Evolutionary conservation across 108 stramenopile genomes (phyloP), one percentile per base, ranked within the genome.

Genomic region (Fistulifera solaris): DNA sequence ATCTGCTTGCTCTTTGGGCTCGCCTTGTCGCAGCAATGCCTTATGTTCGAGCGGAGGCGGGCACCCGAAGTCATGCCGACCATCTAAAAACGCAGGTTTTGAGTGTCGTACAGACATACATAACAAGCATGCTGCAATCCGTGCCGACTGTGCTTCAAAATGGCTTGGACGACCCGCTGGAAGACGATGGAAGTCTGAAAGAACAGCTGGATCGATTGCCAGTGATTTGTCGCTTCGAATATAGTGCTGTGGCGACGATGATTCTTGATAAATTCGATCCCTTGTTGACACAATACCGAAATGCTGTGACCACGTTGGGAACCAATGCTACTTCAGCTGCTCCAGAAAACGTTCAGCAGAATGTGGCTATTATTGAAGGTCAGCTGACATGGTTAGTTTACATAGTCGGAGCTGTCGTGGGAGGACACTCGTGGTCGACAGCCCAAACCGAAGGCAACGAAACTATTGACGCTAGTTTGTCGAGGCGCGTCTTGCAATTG

Each of bases 21-120:
- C 65, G 95, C 22, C 70, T 98, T 40, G 96, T 97, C 23, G 92
- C 95, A 6, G 98, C 98, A n/a, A 89, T 98, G 22, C 98, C 98
- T 0, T 97, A 98, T 66, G 92, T 98, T 27, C 74, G 94, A 46
- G 80, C 89, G 17, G 94, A 94, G 40, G 73, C 89, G 11, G 94
- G 89, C 18, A 83, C 79, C 5, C 87, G 79, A 50, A 85, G 86
- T 24, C 94, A 95, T 67, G 84, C 82, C 16, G 76, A 91, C 48
- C 78, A 76, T 23, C 68, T 95, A 57, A 87, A 93, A 72, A 88
- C 77, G 40, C 91, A 91, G 59, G 87, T 94, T n/a, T 56, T 95
- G 60, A 66, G 75, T 35, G 93, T 95, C 40, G 76, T 89, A 14
- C 81, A 95, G 62, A 77, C 90, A 19, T 95, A 98, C 65, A 80